A percentile compares a stretch with the other conserved stretches of the same genome.
Conservation (phyloP, 768 basidiomycete species). For the Glaciozyma antarctica region DNA sequence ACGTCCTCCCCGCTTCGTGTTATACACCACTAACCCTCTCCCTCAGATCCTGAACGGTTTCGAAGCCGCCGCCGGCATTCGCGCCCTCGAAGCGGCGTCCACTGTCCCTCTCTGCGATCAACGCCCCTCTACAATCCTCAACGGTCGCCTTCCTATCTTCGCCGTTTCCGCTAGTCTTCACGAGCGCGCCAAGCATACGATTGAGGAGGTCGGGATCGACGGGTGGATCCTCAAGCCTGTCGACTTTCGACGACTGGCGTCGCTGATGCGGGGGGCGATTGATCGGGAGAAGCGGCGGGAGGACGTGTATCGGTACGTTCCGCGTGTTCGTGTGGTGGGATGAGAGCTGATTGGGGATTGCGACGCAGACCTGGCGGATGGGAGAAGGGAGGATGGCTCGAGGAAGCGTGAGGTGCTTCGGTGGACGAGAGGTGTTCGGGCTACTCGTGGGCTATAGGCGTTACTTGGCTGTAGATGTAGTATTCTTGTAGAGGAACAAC, state of each 20-base stretch:
- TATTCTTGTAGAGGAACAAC: too few relatives aligned
- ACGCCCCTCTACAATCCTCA: conserved; percentile 47
- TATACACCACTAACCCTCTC: conserved; percentile 39
- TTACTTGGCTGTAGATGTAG: too few relatives aligned
- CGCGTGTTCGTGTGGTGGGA: neutral
- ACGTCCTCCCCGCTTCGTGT: neutral
- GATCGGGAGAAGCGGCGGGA: conserved; percentile 47
- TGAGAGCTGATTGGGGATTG: neutral
- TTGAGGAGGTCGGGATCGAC: conserved; percentile 31
- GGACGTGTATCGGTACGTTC: conserved; percentile 43
- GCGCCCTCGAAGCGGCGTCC: conserved; percentile 48
- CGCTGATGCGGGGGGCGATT: conserved; percentile 53
- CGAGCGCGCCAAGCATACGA: conserved; percentile 21
- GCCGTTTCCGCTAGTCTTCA: conserved; percentile 66
- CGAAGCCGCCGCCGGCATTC: conserved; percentile 58
- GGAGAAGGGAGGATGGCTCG: conserved; percentile 5
- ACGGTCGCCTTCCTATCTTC: conserved; percentile 61
- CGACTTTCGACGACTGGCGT: conserved; percentile 40
- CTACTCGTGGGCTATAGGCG: neutral
- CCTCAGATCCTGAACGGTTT: conserved; percentile 74
- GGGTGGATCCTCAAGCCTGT: conserved; percentile 80
- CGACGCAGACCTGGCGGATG: neutral
- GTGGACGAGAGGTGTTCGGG: neutral
- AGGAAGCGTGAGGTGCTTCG: neutral
- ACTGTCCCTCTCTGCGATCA: conserved; percentile 3